Evolutionary conservation across 2,329 filamentous ascomycete species (phyloP).

Genomic region (Diaporthe caulivora): DNA sequence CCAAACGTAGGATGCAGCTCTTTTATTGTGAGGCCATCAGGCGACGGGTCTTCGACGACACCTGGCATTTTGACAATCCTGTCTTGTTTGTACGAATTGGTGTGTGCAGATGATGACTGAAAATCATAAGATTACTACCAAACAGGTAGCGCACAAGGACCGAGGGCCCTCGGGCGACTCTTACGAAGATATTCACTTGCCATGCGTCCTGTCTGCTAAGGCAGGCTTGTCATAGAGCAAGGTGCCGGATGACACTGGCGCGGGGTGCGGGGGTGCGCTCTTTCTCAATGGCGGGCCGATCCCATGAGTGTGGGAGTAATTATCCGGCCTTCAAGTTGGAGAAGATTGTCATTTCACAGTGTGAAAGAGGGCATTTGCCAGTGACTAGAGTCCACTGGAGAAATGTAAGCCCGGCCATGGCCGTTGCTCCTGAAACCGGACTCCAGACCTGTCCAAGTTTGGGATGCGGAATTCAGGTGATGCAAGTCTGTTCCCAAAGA

Average conservation of each 20-base stretch:
- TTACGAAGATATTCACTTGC: background rate
- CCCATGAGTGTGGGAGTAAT: background rate
- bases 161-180: no score
- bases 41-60: slow-evolving; percentile 44
- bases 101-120: background rate
- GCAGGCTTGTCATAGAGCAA: background rate
- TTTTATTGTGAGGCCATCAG: slow-evolving; percentile 43
- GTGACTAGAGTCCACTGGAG: background rate
- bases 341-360: background rate
- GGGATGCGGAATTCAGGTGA: background rate
- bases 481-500: slow-evolving; percentile 9
- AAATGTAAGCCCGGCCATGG: slow-evolving; percentile 21
- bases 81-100: background rate
- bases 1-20: slow-evolving; percentile 45
- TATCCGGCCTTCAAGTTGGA: slow-evolving; percentile 3
- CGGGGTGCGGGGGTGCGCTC: slow-evolving; percentile 35
- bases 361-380: background rate
- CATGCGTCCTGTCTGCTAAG: background rate
- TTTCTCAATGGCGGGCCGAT: slow-evolving; percentile 14
- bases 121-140: background rate
- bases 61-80: slow-evolving; percentile 45
- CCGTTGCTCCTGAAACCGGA: background rate
- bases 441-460: background rate
- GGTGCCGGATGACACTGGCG: slow-evolving; percentile 26
- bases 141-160: background rate